Base-by-base conservation (phyloP, 805 yeast genomes). In the Candida piceae region DNA sequence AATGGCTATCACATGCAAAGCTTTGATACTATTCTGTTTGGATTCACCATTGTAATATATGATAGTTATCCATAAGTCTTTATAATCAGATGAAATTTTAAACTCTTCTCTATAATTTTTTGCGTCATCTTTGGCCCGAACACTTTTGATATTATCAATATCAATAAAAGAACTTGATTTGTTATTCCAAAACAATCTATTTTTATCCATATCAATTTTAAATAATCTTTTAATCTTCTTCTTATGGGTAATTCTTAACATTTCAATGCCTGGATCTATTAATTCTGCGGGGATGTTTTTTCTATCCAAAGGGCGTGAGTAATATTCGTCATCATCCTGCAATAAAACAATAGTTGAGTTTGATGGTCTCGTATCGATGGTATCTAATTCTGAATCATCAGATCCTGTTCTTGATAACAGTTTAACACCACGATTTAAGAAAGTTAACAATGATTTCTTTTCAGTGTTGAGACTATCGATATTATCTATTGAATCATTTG, bases 91-190 rank as follows among this genome's bases (percentile, higher is more conserved):
- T 1, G 88, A 74, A 1, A 87, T 72, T 25, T 82, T 79, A 47
- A 85, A 75, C 57, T 88, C 95, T 53, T 89, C 96, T 42, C 96
- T 64, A 54, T 88, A 90, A 47, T 86, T 85, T 24, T 74, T 71
- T 1, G 96, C 96, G 49, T 83, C 85, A 16, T 70, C 72, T 3
- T 80, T 85, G 3, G 73, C 67, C 34, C 82, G 60, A 2, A 83
- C 68, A 37, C 74, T 76, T 40, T 74, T 73, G 33, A 86, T 80
- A 39, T 76, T 76, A 53, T 83, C 94, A 7, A 84, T 66, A 15
- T 59, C 58, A 41, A 78, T 50, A 26, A 53, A 58, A 3, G 76
- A 63, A 2, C 73, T 55, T 12, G 67, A 44, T 49, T 71, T 70
- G 43, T 65, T 60, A 44, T 74, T 78, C 84, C 89, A 81, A 3